A percentile compares a stretch with the other conserved stretches of the same genome.
Conservation (phyloP, 2,329 filamentous ascomycete genomes). For the Curvularia spicifera region DNA sequence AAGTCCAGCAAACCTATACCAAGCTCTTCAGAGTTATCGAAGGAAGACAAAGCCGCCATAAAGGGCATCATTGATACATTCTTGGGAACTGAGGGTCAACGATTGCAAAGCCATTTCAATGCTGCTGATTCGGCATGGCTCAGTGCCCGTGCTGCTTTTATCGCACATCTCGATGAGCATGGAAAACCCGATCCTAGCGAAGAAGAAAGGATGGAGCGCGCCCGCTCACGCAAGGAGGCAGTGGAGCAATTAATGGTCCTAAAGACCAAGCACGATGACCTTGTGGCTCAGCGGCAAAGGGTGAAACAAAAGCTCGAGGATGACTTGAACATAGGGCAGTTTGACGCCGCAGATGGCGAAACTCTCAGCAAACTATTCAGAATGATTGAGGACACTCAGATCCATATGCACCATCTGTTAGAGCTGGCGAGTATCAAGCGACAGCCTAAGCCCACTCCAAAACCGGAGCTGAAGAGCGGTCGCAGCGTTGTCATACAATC, state of each 20-base stretch:
- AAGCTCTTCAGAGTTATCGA: constrained; percentile 37
- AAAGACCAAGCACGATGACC: constrained; percentile 27
- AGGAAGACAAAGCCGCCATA: constrained; percentile 32
- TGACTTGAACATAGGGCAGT: constrained; percentile 37
- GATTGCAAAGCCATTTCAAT: constrained; percentile 35
- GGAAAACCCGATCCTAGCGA: constrained; percentile 30
- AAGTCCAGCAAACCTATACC: constrained; percentile 12
- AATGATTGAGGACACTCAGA: constrained; percentile 35
- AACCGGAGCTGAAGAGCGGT: constrained; percentile 16
- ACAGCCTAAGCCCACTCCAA: constrained; percentile 18
- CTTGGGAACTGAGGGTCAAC: constrained; percentile 31
- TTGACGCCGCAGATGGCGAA: constrained; percentile 36
- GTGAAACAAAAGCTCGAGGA: constrained; percentile 41
- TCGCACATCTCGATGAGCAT: constrained; percentile 34
- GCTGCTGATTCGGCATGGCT: constrained; percentile 35
- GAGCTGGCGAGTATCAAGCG: constrained; percentile 34
- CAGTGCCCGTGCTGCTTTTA: constrained; percentile 33
- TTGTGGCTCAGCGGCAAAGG: constrained; percentile 26
- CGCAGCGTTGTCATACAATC: constrained; percentile 39
- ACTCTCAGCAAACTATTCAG: constrained; percentile 35
- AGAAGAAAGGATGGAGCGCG: constrained; percentile 31
- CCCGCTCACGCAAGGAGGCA: constrained; percentile 40
- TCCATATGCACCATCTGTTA: constrained; percentile 39
- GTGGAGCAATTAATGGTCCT: constrained; percentile 36
- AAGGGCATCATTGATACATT: constrained; percentile 33